A percentile compares a stretch with the other conserved stretches of the same genome.
phyloP scores from a whole-genome alignment of 371 early-diverging fungal genomes.

The Funneliformis caledonium region DNA sequence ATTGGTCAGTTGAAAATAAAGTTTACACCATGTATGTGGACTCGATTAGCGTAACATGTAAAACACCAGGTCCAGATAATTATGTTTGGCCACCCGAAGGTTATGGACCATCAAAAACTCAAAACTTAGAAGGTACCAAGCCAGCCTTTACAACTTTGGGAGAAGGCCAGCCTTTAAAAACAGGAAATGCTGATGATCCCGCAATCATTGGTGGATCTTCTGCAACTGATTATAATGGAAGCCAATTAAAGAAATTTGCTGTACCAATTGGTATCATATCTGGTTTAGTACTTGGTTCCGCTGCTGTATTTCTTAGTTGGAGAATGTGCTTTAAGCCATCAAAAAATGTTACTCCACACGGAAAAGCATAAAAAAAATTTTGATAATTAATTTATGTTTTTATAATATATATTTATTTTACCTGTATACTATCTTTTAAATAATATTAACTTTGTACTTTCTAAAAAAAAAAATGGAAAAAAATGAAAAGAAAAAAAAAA shows the following conservation, averaged over 20 bases:
- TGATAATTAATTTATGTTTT: too few relatives aligned
- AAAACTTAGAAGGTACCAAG: background rate
- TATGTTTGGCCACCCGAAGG: conserved; percentile 38
- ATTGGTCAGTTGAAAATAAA: conserved; percentile 57
- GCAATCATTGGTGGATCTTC: background rate
- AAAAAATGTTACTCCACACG: background rate
- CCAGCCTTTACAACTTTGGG: background rate
- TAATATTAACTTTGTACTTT: too few relatives aligned
- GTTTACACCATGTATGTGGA: conserved; percentile 53
- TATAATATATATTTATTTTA: too few relatives aligned
- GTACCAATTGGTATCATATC: background rate
- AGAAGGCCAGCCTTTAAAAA: background rate
- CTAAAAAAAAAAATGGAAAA: too few relatives aligned
- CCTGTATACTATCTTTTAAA: too few relatives aligned
- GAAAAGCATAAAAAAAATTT: too few relatives aligned
- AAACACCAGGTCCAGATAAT: background rate
- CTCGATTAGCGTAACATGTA: conserved; percentile 54
- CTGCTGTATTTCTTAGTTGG: background rate
- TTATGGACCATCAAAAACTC: conserved; percentile 22
- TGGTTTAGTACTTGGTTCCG: background rate
- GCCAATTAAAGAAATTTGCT: background rate
- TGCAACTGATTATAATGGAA: conserved; percentile 9
- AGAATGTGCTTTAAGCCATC: background rate
- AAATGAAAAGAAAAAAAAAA: too few relatives aligned
- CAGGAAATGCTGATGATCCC: background rate